Percentiles rank a stretch among this genome's conserved stretches.
phyloP scores from a whole-genome alignment of 176 grass and related monocot species.

The Zoysia japonica region DNA sequence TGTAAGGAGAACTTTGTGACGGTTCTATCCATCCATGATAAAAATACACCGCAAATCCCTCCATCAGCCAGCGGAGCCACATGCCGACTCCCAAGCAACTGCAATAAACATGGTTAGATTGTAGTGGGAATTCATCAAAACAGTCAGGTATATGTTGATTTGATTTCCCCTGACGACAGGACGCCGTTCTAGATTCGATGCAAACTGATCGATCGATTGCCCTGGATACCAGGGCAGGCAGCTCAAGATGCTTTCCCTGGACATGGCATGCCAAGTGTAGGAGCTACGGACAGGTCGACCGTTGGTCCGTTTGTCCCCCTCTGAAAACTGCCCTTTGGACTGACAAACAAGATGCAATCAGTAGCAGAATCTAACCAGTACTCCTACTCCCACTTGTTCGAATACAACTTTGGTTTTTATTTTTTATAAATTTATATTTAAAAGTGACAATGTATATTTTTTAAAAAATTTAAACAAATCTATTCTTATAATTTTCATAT shows the following conservation, averaged over 20 bases:
- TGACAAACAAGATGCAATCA: too few species aligned
- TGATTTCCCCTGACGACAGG: background rate
- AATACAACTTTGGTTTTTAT: too few species aligned
- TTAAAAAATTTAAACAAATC: too few species aligned
- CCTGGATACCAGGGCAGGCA: background rate
- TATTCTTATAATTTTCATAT: too few species aligned
- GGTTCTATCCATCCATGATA: conserved; percentile 7
- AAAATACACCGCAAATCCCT: background rate
- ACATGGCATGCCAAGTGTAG: background rate
- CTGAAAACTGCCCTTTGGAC: too few species aligned
- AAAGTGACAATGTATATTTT: too few species aligned
- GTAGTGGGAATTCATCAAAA: background rate
- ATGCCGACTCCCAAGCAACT: background rate
- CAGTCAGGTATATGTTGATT: background rate
- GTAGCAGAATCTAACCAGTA: too few species aligned
- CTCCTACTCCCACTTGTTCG: too few species aligned
- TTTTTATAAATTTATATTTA: too few species aligned
- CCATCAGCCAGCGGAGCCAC: background rate
- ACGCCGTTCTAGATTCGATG: too few species aligned
- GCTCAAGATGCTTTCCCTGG: background rate
- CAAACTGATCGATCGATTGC: too few species aligned
- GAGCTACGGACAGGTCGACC: background rate
- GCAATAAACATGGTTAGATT: background rate
- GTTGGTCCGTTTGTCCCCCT: background rate
- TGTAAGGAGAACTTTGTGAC: conserved; percentile 4